Base-by-base conservation (phyloP, 1,284 basidiomycete species). In the Trichosporon sp. region DNA sequence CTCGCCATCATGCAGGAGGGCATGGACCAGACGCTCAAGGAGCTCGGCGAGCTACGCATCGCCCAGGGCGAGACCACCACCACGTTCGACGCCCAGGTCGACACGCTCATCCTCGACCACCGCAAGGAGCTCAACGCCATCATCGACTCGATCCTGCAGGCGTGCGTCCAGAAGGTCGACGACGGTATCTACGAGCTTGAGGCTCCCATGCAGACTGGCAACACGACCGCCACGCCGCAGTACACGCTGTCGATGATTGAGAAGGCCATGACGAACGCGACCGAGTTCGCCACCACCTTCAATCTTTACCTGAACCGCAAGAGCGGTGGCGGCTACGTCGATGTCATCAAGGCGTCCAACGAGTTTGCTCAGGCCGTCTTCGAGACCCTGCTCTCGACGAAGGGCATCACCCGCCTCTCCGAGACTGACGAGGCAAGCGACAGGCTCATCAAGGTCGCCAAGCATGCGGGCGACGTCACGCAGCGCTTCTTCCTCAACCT, bases 181-280 rank as follows among this genome's bases (percentile, higher is more conserved):
- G 95, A 98, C 77, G 87, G 92, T 3, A 91, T 98, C 72, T 99
- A 98, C 81, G 95, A 98, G 80, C 86, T 99, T 60, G 95, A 99
- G 80, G 95, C 95, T 6, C 92, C 94, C 9, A 89, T 91, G 46
- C 90, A 94, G 71, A 88, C 89, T 7, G 96, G 95, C 49, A 98
- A 98, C 82, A 86, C 90, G 68, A 95, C 91, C 70, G 94, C 95
- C 8, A 99, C 96, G 0, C 95, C 96, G 14, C 95, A 97, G 77
- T 99, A 98, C 78, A 96, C 95, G 0, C 83, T 98, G 25, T 98
- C 96, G 10, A 94, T 99, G 89, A 93, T 99, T 73, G 96, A 99
- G 80, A 98, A 98, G 83, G 90, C 93, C 4, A 84, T 89, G 78
- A 92, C 91, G 73, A 95, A 91, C 73, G 91, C 93, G 16, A 98